Percentiles rank a stretch among this genome's conserved stretches.
Conservation (phyloP, 495 filamentous ascomycete species). For the Aspergillus ellipticus region DNA sequence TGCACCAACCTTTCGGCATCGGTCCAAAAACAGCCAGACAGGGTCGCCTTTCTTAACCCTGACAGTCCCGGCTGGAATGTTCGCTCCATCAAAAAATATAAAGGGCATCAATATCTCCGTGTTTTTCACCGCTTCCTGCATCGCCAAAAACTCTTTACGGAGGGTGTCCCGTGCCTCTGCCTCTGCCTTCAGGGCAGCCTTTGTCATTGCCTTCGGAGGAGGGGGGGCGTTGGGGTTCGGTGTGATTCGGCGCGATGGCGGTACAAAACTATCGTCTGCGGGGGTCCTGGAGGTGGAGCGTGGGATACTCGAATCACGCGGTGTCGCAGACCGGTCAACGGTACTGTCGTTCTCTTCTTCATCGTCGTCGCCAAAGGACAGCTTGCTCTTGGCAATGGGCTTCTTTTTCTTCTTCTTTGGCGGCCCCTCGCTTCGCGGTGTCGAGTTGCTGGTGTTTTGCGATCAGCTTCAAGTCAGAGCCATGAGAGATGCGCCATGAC, state of each 20-base stretch:
- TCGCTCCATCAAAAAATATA: constrained; percentile 97
- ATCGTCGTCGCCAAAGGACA: constrained; percentile 65
- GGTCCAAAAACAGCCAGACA: constrained; percentile 87
- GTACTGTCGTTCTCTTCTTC: constrained; percentile 48
- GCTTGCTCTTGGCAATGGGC: constrained; percentile 55
- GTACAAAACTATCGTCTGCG: constrained; percentile 34
- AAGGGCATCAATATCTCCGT: constrained; percentile 92
- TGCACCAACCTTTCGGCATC: constrained; percentile 83
- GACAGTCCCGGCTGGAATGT: constrained; percentile 78
- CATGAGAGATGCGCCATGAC: constrained; percentile 24
- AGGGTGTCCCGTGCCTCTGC: constrained; percentile 76
- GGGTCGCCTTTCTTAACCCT: constrained; percentile 89
- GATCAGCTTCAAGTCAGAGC: constrained; percentile 29
- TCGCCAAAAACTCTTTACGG: constrained; percentile 75
- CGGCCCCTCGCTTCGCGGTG: constrained; percentile 40
- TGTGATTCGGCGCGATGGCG: constrained; percentile 48
- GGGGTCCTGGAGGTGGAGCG: constrained; percentile 39
- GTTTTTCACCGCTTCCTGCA: constrained; percentile 84
- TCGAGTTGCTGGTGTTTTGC: constrained; percentile 37
- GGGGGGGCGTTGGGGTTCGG: constrained; percentile 65
- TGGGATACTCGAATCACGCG: constrained; percentile 32
- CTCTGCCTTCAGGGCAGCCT: constrained; percentile 76
- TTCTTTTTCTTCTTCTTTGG: constrained; percentile 69
- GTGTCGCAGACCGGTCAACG: constrained; percentile 31
- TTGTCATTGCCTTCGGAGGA: constrained; percentile 79